phyloP scores from a whole-genome alignment of 495 filamentous ascomycete species.

The Filosporella fistucella region DNA sequence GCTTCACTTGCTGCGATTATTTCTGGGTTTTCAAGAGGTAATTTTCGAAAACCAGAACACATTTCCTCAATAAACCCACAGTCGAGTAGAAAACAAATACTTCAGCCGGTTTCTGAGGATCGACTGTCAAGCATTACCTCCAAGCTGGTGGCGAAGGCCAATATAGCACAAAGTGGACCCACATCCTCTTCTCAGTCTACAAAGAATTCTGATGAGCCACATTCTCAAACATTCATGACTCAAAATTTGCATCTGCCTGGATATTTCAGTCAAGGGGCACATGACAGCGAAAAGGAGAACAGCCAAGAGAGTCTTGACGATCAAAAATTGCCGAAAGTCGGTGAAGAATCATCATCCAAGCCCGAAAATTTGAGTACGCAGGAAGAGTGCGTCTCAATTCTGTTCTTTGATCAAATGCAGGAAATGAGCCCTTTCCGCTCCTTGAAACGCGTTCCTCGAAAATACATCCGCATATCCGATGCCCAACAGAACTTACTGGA shows the following conservation, averaged over 20 bases:
- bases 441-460: constrained; percentile 34
- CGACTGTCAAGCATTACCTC: background rate
- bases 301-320: constrained; percentile 11
- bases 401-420: constrained; percentile 11
- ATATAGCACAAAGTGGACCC: too few relatives aligned
- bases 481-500: constrained; percentile 59
- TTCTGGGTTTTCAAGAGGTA: too few relatives aligned
- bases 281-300: constrained; percentile 20
- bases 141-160: background rate
- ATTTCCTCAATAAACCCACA: too few relatives aligned
- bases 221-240: too few relatives aligned
- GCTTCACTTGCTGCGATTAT: too few relatives aligned
- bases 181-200: too few relatives aligned
- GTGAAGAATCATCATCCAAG: background rate
- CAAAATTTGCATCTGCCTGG: too few relatives aligned
- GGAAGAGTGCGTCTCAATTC: constrained; percentile 1
- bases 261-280: too few relatives aligned
- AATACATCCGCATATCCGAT: constrained; percentile 49
- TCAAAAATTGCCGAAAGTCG: background rate
- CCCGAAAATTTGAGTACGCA: background rate
- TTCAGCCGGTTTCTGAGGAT: background rate
- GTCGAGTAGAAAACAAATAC: background rate
- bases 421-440: constrained; percentile 21
- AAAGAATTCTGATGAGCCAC: too few relatives aligned
- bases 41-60: too few relatives aligned